Evolutionary conservation across 805 yeast genomes (phyloP), one percentile per base, ranked within the genome.

Genomic region (Lachancea nothofagi): DNA sequence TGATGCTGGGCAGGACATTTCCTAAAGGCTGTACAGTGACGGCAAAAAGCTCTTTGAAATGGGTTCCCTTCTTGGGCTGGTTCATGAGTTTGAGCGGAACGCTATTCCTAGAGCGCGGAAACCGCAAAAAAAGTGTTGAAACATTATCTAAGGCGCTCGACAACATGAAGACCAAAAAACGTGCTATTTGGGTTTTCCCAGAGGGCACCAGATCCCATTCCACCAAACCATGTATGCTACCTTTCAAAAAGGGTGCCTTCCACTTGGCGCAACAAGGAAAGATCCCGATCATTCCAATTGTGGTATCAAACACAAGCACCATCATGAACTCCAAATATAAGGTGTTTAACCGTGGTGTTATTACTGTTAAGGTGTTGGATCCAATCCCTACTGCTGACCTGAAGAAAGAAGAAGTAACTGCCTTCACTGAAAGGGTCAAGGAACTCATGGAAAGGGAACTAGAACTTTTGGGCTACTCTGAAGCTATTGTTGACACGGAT

Each of bases 171-270:
- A 55, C 60, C 4, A 69, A 78, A 35, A 77, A 78, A 55, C 80
- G 89, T 51, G 85, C 83, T 12, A 71, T 93, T 18, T 93, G 81
- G 73, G 78, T 93, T 66, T 93, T 89, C 71, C 96, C 97, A 19
- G 99, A 93, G 64, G 99, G 99, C 20, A 93, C 98, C 2, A 77
- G 99, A 63, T 87, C 97, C 0, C 83, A 81, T 48, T 65, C 83
- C 8, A 64, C 75, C 18, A 71, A 71, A 25, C 80, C 94, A 36
- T 77, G 71, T 3, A 65, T 93, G 59, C 71, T 87, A 36, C 95
- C 95, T 1, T 87, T 93, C 67, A 93, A 93, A 64, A 93, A 93
- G 60, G 99, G 99, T 40, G 97, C 97, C 0, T 93, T 93, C 78
- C 97, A 93, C 64, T 73, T 93, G 56, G 99, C 99, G 6, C 83